Evolutionary conservation across 306 rosid genomes (phyloP).

Genomic region (Prunus davidiana): DNA sequence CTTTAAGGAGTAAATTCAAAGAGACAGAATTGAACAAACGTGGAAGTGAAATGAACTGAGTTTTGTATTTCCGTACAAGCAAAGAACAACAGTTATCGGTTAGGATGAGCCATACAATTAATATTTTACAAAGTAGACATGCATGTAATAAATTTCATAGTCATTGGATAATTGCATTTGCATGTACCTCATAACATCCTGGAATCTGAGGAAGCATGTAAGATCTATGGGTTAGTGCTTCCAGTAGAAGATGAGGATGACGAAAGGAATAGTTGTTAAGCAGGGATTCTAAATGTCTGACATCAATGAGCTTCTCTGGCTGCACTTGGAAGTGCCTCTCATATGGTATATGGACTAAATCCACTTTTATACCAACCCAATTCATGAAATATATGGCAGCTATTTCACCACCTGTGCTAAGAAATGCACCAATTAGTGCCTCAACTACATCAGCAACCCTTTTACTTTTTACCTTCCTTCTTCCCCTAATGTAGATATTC

Average conservation of each 20-base stretch:
- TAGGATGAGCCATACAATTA: too few relatives aligned
- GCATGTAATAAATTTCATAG: not conserved
- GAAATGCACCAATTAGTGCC: slow-evolving; percentile 83
- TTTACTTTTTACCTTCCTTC: slow-evolving; percentile 45
- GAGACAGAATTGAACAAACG: too few relatives aligned
- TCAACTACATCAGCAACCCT: slow-evolving; percentile 74
- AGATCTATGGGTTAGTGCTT: slow-evolving; percentile 86
- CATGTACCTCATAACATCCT: slow-evolving; percentile 71
- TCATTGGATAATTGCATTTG: not conserved
- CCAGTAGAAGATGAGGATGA: slow-evolving; percentile 54
- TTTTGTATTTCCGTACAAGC: too few relatives aligned
- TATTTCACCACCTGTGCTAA: slow-evolving; percentile 60
- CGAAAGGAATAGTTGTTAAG: slow-evolving; percentile 46
- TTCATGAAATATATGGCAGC: slow-evolving; percentile 60
- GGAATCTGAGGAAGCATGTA: slow-evolving; percentile 74
- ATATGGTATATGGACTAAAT: slow-evolving; percentile 32
- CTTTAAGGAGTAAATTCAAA: not conserved
- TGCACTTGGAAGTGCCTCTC: slow-evolving; percentile 36
- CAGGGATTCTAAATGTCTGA: slow-evolving; percentile 41
- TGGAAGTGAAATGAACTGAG: too few relatives aligned
- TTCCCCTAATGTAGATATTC: slow-evolving; percentile 33
- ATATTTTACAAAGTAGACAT: not conserved
- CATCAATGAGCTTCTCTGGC: slow-evolving; percentile 40
- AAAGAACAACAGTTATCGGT: not conserved
- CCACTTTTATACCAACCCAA: slow-evolving; percentile 64